Conservation (phyloP, 2,329 filamentous ascomycete species). For the Epichloe glyceriae region DNA sequence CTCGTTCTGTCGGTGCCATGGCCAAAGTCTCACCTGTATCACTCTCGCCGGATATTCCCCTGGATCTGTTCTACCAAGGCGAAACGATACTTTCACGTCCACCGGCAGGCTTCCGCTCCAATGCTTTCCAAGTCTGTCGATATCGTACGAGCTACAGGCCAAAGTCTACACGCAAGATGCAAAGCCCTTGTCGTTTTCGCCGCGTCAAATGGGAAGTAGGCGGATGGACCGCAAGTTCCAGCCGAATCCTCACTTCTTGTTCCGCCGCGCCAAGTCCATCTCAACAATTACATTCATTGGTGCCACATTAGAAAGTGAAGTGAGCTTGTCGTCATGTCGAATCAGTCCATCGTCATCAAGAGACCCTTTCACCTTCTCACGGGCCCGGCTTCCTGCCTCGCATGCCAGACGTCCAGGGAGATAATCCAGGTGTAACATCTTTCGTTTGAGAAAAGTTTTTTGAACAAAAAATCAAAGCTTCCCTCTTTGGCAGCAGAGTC, state of each 20-base stretch:
- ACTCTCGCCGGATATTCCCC: neutral
- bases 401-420: neutral
- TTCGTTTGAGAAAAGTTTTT: neutral
- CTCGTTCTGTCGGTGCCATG: neutral
- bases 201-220: too few species aligned
- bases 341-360: neutral
- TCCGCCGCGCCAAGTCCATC: too few species aligned
- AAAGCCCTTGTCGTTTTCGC: too few species aligned
- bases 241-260: neutral
- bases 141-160: too few species aligned
- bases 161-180: too few species aligned
- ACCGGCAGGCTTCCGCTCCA: neutral
- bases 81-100: neutral
- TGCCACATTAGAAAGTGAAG: too few species aligned
- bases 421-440: neutral
- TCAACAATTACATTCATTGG: too few species aligned
- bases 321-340: neutral
- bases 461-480: too few species aligned
- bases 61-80: neutral
- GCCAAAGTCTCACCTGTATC: neutral
- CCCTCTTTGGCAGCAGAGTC: too few species aligned
- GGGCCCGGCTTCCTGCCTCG: neutral
- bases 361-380: neutral
- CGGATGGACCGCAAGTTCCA: too few species aligned
- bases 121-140: too few species aligned